These are phyloP conservation scores for Truncatella angustata DNA, from an alignment of 2,329 filamentous ascomycete genomes.

Conservation along the genomic window DNA sequence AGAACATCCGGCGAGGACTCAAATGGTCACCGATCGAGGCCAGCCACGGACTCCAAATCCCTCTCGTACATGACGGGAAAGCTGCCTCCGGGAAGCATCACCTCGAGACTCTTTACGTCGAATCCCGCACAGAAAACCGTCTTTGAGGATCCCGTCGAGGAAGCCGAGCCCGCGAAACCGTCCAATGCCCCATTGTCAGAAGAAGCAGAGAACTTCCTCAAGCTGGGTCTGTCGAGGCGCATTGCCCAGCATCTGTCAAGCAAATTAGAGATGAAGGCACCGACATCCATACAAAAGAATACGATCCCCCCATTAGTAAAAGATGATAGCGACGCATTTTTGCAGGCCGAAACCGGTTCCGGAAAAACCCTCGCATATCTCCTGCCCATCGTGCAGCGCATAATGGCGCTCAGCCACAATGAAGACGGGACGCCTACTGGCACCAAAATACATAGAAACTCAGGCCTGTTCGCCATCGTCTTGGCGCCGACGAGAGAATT, in stretches of 20 bases:
- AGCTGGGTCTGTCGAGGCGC: constrained; percentile 75
- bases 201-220: constrained; percentile 82
- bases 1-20: constrained; percentile 29
- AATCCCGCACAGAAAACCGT: constrained; percentile 74
- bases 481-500: constrained; percentile 90
- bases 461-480: constrained; percentile 91
- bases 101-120: constrained; percentile 89
- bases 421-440: constrained; percentile 42
- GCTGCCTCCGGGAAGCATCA: constrained; percentile 39
- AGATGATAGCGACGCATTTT: constrained; percentile 85
- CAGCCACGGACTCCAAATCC: constrained; percentile 19
- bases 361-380: constrained; percentile 98
- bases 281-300: constrained; percentile 91
- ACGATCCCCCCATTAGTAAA: constrained; percentile 78
- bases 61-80: constrained; percentile 34
- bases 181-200: constrained; percentile 88
- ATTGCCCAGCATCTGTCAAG: constrained; percentile 79
- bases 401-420: constrained; percentile 70
- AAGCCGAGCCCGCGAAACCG: constrained; percentile 62
- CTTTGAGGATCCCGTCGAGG: constrained; percentile 46
- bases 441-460: constrained; percentile 72
- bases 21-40: background rate
- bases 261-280: constrained; percentile 85
- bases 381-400: constrained; percentile 84
- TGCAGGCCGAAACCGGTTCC: constrained; percentile 95